Base-by-base conservation (phyloP, 257 asterid genomes). In the Datura wrightii region DNA sequence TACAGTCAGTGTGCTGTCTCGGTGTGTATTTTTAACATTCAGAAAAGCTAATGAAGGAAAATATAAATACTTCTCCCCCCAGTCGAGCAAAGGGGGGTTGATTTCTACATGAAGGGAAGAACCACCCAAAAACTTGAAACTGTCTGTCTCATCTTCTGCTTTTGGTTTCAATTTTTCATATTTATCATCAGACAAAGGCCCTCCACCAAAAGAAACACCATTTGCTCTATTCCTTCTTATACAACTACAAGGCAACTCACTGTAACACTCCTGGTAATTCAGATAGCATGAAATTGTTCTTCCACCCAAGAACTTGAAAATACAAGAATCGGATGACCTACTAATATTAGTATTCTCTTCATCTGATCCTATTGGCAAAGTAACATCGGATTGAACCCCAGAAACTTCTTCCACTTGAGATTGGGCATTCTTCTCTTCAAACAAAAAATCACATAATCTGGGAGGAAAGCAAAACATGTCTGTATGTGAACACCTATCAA, bases 391-490 rank as follows among this genome's bases (percentile, higher is more conserved):
- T 24, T 81, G 85, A 67, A 76, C 84, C 53, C 87, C 85, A 52
- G 90, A 87, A 83, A 71, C 90, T 72, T 84, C 90, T 56, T 79
- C 63, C 18, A 82, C 79, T 67, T 78, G 84, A 48, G 84, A 60
- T 41, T 84, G 72, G 52, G 83, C 83, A 86, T 81, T 87, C 48
- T 65, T 79, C 59, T 85, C 88, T 41, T 83, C 59, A 71, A 71
- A 10, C 54, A 88, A 82, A 84, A 86, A 72, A 52, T 87, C 94
- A 60, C 89, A 79, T 82, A 93, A 88, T 19, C 95, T 95, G 13
- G 98, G 91, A 5, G 91, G 93, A 85, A 94, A 95, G 89, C 98
- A 95, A 84, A 94, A 93, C 56, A 88, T 83, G 67, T 88, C 85
- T 0, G 91, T 85, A 89, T 88, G 69, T 5, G 90, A 91, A 86